phyloP scores from a whole-genome alignment of 2,329 filamentous ascomycete species.

The Didymella keratinophila region DNA sequence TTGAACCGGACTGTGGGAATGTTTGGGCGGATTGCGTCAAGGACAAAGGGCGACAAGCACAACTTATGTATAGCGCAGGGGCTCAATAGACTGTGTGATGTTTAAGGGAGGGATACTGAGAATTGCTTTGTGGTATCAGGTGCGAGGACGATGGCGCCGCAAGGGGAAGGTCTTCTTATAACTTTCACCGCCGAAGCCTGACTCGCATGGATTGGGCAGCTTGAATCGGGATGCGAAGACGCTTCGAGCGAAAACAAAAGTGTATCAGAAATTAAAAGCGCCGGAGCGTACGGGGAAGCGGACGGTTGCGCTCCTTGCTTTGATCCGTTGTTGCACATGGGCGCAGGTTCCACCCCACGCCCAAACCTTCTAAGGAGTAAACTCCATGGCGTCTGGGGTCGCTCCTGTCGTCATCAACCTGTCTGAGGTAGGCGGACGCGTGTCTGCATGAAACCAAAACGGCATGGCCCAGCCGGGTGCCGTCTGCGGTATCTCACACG shows the following conservation, averaged over 20 bases:
- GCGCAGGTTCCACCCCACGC: conserved; percentile 45
- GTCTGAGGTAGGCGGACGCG: conserved; percentile 19
- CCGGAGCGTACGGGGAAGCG: conserved; percentile 39
- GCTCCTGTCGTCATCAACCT: conserved; percentile 25
- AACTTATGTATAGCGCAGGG: conserved; percentile 13
- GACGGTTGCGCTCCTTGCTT: conserved; percentile 45
- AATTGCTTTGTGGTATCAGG: conserved; percentile 17
- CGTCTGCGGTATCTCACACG: conserved; percentile 22
- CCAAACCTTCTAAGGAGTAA: conserved; percentile 30
- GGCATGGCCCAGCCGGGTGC: conserved; percentile 12
- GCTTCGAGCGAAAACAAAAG: conserved; percentile 43
- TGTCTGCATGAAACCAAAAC: conserved; percentile 23
- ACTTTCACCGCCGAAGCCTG: conserved; percentile 38
- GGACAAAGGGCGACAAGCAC: conserved; percentile 6
- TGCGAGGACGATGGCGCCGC: conserved; percentile 22
- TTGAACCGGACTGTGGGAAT: conserved; percentile 1
- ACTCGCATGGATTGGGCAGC: conserved; percentile 37
- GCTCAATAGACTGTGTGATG: conserved; percentile 9
- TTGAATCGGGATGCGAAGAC: conserved; percentile 20
- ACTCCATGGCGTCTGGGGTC: conserved; percentile 31
- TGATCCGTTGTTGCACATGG: conserved; percentile 38
- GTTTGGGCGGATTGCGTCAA: conserved; percentile 15
- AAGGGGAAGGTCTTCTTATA: conserved; percentile 38
- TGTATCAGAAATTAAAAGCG: conserved; percentile 23
- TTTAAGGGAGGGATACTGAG: conserved; percentile 20